Conservation (phyloP, 768 basidiomycete species). For the Rhizopogon rudus region DNA sequence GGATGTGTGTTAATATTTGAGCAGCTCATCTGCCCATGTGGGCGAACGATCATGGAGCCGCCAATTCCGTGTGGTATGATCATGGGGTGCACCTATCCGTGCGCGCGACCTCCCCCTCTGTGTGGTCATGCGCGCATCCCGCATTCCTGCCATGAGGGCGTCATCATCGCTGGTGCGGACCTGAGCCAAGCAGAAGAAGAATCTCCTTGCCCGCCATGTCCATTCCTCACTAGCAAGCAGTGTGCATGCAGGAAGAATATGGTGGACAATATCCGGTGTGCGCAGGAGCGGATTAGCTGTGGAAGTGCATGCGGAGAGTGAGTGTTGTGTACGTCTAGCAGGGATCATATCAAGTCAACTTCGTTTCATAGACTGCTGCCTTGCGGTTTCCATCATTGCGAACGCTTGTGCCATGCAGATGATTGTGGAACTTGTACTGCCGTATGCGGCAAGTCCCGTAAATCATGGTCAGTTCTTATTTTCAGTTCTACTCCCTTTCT, state of each 20-base stretch:
- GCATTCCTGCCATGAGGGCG: slow-evolving; percentile 82
- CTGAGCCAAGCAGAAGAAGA: not conserved
- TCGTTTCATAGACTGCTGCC: slow-evolving; percentile 45
- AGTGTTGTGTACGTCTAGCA: slow-evolving; percentile 18
- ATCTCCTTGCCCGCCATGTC: slow-evolving; percentile 76
- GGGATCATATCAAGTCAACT: not conserved
- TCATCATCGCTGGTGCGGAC: slow-evolving; percentile 23
- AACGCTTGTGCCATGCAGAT: slow-evolving; percentile 75
- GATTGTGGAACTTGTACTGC: slow-evolving; percentile 75
- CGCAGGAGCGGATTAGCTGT: slow-evolving; percentile 75
- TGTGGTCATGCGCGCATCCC: slow-evolving; percentile 81
- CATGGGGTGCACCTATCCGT: slow-evolving; percentile 78
- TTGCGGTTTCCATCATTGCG: slow-evolving; percentile 91
- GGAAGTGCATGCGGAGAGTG: slow-evolving; percentile 77
- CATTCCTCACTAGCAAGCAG: slow-evolving; percentile 66
- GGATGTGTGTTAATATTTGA: not conserved
- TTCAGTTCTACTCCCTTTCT: not conserved
- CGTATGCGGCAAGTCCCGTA: slow-evolving; percentile 82
- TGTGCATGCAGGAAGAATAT: slow-evolving; percentile 90
- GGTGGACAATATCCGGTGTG: slow-evolving; percentile 79
- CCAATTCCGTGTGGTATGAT: slow-evolving; percentile 85
- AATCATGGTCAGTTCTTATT: slow-evolving; percentile 58
- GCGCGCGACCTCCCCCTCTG: slow-evolving; percentile 56
- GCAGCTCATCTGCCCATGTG: slow-evolving; percentile 78
- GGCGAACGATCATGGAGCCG: slow-evolving; percentile 81